Base-by-base conservation (phyloP, 306 rosid genomes). In the Prunus padus region DNA sequence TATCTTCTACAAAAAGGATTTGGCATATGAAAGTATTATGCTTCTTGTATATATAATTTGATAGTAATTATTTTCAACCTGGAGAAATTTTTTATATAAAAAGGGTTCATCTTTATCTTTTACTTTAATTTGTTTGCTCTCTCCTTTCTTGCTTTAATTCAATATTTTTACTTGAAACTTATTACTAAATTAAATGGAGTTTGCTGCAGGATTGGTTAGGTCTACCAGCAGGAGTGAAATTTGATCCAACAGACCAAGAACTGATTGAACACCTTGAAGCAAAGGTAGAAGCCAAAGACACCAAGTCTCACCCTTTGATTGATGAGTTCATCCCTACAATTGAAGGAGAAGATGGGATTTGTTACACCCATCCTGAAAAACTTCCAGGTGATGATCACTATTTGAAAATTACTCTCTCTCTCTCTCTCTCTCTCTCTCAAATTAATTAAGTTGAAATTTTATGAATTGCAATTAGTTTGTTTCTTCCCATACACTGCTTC, bases 171-270 rank as follows among this genome's bases (percentile, higher is more conserved):
- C 23, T 71, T 54, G 54, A 54, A 44, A 54, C 18, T 1, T 5
- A 7, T 14, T 72, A 57, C 7, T 8, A 8, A 12, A 56, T 65
- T 37, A 37, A 62, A 65, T 31, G 25, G 50, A 37, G 56, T 56
- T 57, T n/a, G 42, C 52, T 74, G 76, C 86, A 92, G 99, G 97
- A 96, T 69, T 96, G 99, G 99, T 75, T 92, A 76, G 99, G 99
- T 88, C 84, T 96, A 82, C 99, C 99, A 62, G 98, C 99, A 5
- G 98, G 98, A 79, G 98, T 94, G 86, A 94, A 92, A 80, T 95
- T 95, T 78, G 98, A 95, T 81, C 98, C 99, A 51, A 96, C 99
- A 8, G 99, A 96, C 80, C 99, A 96, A 87, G 99, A 96, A 87
- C 85, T 96, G 67, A 90, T 96, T 42, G 96, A 96, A 88, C 99